Conservation (phyloP, 805 yeast genomes). For the Candida piceae region DNA sequence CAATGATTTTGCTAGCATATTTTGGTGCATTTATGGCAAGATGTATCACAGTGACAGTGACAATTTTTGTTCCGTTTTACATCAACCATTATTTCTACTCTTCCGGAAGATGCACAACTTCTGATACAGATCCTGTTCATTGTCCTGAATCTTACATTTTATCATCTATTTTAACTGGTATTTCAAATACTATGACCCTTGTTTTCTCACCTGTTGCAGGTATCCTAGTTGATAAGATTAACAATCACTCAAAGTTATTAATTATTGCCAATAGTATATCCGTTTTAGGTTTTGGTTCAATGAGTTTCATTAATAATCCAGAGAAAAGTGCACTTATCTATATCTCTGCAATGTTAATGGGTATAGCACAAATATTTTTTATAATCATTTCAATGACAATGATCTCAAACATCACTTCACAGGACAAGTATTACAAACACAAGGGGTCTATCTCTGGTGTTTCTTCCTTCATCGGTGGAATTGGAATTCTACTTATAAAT, state of each 20-base stretch:
- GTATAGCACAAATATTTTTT: slow-evolving; percentile 57
- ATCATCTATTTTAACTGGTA: slow-evolving; percentile 66
- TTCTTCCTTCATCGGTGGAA: slow-evolving; percentile 61
- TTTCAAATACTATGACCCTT: slow-evolving; percentile 53
- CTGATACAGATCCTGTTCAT: slow-evolving; percentile 30
- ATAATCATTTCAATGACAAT: slow-evolving; percentile 62
- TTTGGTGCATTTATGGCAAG: slow-evolving; percentile 60
- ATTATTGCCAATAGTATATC: slow-evolving; percentile 40
- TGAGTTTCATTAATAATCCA: slow-evolving; percentile 31
- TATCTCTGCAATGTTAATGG: slow-evolving; percentile 44
- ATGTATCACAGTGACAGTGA: slow-evolving; percentile 51
- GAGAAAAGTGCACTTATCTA: slow-evolving; percentile 29
- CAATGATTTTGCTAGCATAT: slow-evolving; percentile 50
- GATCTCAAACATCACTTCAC: slow-evolving; percentile 31
- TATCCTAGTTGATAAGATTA: slow-evolving; percentile 42
- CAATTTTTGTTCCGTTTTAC: slow-evolving; percentile 59
- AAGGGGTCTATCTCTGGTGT: slow-evolving; percentile 69
- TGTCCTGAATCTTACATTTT: slow-evolving; percentile 62
- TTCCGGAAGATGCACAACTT: slow-evolving; percentile 43
- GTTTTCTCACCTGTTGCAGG: slow-evolving; percentile 66
- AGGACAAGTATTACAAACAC: slow-evolving; percentile 38
- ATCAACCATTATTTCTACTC: slow-evolving; percentile 52
- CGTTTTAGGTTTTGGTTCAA: slow-evolving; percentile 36
- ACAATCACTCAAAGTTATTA: slow-evolving; percentile 28
- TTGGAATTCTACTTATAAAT: slow-evolving; percentile 57